A percentile compares a stretch with the other conserved stretches of the same genome.
Conservation (phyloP, 2,329 filamentous ascomycete species). For the Fusarium marasasianum region DNA sequence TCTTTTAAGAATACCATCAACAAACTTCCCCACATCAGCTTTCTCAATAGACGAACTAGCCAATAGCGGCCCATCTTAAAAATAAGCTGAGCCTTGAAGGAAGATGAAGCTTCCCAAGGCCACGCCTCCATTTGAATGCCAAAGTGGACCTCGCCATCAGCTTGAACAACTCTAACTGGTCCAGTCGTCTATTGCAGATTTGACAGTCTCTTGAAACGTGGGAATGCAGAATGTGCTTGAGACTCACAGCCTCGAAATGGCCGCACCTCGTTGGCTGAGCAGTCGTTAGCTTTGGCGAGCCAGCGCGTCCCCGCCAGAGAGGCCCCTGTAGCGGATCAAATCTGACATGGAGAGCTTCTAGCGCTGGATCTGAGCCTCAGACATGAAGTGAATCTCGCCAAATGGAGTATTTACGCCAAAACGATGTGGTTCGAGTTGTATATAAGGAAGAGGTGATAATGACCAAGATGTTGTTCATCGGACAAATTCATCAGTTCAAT, state of each 20-base stretch:
- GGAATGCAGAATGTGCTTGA: background rate
- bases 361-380: slow-evolving; percentile 16
- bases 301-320: slow-evolving; percentile 1
- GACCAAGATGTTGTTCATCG: background rate
- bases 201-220: background rate
- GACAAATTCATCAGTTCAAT: background rate
- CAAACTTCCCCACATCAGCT: background rate
- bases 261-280: slow-evolving; percentile 12
- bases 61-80: background rate
- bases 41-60: slow-evolving; percentile 9
- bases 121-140: background rate
- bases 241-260: slow-evolving; percentile 10
- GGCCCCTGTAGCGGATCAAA: background rate
- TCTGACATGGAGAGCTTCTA: background rate
- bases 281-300: slow-evolving; percentile 34
- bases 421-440: background rate
- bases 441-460: slow-evolving; percentile 13
- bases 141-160: background rate
- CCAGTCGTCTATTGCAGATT: slow-evolving; percentile 7
- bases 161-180: background rate
- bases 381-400: background rate
- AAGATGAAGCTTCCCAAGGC: slow-evolving; percentile 8
- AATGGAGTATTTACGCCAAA: background rate
- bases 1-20: background rate
- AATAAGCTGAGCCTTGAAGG: background rate